These are phyloP conservation scores for Colletotrichum sp. DNA, from an alignment of 2,329 filamentous ascomycete genomes.

Conservation along the genomic window DNA sequence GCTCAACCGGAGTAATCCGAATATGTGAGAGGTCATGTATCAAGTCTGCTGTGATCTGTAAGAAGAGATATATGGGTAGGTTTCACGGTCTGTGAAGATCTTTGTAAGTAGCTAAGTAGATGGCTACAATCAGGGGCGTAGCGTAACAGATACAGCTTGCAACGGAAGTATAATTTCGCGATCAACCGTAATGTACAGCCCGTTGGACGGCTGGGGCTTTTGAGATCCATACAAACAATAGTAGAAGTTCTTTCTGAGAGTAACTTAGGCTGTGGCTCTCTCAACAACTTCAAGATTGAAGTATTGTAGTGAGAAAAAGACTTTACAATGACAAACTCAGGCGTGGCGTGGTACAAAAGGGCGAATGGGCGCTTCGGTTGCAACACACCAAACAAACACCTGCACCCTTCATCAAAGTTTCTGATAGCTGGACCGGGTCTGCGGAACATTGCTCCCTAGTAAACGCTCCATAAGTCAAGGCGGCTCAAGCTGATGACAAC, in stretches of 20 bases:
- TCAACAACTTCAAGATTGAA: neutral
- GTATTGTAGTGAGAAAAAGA: neutral
- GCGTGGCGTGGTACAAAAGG: neutral
- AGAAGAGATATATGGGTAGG: too few relatives aligned
- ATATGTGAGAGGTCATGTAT: neutral
- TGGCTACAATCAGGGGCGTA: neutral
- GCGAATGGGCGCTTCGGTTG: too few relatives aligned
- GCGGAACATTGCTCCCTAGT: neutral
- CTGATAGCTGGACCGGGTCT: neutral
- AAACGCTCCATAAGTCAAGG: neutral
- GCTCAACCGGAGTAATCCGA: too few relatives aligned
- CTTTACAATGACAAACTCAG: neutral
- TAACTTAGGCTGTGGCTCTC: neutral
- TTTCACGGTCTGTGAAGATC: too few relatives aligned
- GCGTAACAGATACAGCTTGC: neutral
- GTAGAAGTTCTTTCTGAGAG: neutral
- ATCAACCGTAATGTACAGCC: neutral
- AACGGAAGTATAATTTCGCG: accelerated
- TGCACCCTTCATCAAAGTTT: neutral
- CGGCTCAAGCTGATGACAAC: neutral
- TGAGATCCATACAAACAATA: neutral
- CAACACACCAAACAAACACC: neutral
- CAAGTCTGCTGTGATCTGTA: neutral
- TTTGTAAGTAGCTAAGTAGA: neutral
- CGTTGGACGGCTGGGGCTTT: neutral